Evolutionary conservation across 2,329 filamentous ascomycete species (phyloP).

Genomic region (Diaporthe vexans): DNA sequence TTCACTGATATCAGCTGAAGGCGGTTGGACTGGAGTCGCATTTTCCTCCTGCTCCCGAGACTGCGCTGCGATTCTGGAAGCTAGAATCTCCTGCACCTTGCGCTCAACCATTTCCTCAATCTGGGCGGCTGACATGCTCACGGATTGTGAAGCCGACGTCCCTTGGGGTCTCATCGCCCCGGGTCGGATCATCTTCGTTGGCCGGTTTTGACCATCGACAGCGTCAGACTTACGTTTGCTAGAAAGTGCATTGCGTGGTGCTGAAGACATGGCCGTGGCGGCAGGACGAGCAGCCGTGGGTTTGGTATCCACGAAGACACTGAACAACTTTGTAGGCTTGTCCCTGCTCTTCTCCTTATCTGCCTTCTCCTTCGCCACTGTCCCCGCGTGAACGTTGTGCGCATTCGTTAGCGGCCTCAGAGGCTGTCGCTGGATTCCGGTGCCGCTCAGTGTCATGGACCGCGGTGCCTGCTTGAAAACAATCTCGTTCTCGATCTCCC

Average conservation of each 20-base stretch:
- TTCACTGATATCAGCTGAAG: conserved; percentile 72
- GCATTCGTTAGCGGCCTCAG: conserved; percentile 82
- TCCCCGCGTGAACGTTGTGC: conserved; percentile 78
- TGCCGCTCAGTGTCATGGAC: conserved; percentile 58
- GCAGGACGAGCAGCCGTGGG: conserved; percentile 59
- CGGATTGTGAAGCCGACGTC: conserved; percentile 47
- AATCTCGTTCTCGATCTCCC: conserved; percentile 95
- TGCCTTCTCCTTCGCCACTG: conserved; percentile 61
- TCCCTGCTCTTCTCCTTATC: conserved; percentile 65
- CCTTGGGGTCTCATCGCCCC: conserved; percentile 46
- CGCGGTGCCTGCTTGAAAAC: conserved; percentile 83
- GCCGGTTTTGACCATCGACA: conserved; percentile 56
- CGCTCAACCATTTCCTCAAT: conserved; percentile 95
- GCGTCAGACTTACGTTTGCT: conserved; percentile 55
- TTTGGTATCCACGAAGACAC: conserved; percentile 84
- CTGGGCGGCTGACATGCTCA: conserved; percentile 75
- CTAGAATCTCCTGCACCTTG: conserved; percentile 90
- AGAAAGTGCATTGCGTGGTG: conserved; percentile 29
- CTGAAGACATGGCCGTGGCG: conserved; percentile 42
- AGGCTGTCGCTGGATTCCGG: conserved; percentile 76
- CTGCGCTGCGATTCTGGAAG: conserved; percentile 75
- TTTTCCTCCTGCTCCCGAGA: conserved; percentile 51
- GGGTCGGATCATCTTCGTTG: conserved; percentile 63
- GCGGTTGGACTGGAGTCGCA: conserved; percentile 44
- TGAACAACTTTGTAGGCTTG: conserved; percentile 87